Conservation (phyloP, 2,329 filamentous ascomycete genomes). For the Ilyonectria mors-panacis region DNA sequence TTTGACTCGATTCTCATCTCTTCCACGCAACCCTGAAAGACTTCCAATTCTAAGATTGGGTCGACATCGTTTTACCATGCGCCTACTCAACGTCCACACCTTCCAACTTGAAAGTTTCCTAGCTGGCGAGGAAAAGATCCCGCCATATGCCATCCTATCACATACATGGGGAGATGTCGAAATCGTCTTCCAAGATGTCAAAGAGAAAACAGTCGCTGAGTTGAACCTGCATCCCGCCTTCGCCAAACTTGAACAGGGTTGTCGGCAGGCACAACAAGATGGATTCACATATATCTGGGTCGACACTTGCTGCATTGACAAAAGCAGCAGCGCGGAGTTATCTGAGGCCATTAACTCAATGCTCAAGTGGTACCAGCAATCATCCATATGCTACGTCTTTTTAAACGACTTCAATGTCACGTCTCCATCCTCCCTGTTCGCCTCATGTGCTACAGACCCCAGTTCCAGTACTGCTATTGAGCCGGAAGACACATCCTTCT, state of each 20-base stretch:
- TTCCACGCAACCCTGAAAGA: not conserved
- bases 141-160: conserved; percentile 54
- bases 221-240: conserved; percentile 22
- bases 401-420: conserved; percentile 38
- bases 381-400: conserved; percentile 46
- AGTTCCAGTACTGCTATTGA: not conserved
- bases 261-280: conserved; percentile 30
- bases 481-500: conserved; percentile 30
- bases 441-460: not conserved
- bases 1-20: not conserved
- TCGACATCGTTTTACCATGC: conserved; percentile 35
- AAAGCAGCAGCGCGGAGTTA: conserved; percentile 46
- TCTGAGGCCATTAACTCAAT: conserved; percentile 34
- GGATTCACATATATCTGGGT: conserved; percentile 43
- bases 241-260: conserved; percentile 40
- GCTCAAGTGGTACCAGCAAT: conserved; percentile 43
- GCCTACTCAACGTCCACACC: conserved; percentile 47
- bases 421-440: not conserved
- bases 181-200: conserved; percentile 49
- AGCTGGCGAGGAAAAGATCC: conserved; percentile 32
- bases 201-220: not conserved
- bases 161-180: conserved; percentile 54
- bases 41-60: not conserved
- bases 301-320: conserved; percentile 51
- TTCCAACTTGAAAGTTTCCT: conserved; percentile 43